Evolutionary conservation across 345 rosid species (phyloP).

Genomic region (Acer negundo): DNA sequence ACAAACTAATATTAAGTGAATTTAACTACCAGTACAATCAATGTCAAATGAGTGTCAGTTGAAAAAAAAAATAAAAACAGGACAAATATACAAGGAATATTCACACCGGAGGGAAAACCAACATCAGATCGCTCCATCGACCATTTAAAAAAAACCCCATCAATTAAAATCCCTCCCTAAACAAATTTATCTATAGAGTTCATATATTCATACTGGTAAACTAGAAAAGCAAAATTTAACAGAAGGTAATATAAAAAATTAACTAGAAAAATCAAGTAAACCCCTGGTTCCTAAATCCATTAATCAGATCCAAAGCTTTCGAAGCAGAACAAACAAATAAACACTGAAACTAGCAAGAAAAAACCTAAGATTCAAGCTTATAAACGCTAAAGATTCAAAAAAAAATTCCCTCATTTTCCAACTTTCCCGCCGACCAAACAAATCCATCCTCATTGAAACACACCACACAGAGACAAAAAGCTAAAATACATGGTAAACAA

Average conservation of each 20-base stretch:
- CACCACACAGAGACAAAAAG: background rate
- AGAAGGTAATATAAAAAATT: background rate
- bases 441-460: background rate
- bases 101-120: background rate
- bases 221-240: background rate
- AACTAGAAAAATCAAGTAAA: background rate
- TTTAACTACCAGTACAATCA: background rate
- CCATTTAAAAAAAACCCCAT: background rate
- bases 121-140: background rate
- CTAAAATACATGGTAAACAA: background rate
- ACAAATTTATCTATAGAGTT: background rate
- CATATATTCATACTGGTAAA: background rate
- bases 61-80: background rate
- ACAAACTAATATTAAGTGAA: background rate
- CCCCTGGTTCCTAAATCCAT: background rate
- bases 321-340: background rate
- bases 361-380: background rate
- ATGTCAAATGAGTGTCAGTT: background rate
- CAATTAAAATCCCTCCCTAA: background rate
- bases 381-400: conserved; percentile 6
- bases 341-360: background rate
- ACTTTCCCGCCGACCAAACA: background rate
- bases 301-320: conserved; percentile 14
- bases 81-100: background rate
- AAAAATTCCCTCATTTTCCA: conserved; percentile 2